Percentiles rank a stretch among this genome's conserved stretches.
phyloP scores from a whole-genome alignment of 257 asterid species.

The Solanum pinnatisectum region DNA sequence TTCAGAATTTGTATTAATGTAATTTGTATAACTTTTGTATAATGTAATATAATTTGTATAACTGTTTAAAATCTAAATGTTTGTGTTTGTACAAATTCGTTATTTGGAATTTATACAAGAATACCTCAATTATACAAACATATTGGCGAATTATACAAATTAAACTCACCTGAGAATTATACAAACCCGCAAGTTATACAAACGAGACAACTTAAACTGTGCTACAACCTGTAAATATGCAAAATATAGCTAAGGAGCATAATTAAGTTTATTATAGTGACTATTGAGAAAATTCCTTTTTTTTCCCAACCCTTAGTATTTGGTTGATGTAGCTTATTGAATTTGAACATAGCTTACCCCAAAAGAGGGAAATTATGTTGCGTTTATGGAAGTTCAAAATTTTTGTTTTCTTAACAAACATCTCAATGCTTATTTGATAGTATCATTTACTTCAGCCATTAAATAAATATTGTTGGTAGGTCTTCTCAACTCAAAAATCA shows the following conservation, averaged over 20 bases:
- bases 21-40: neutral
- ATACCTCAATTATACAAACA: neutral
- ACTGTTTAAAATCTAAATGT: too few species aligned
- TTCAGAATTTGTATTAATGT: too few species aligned
- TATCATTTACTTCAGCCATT: neutral
- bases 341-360: neutral
- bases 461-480: neutral
- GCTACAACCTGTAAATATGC: neutral
- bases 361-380: neutral
- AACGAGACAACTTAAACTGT: neutral
- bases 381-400: neutral
- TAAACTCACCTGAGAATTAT: too few species aligned
- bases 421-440: neutral
- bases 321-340: neutral
- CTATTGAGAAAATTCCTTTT: neutral
- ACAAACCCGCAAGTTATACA: too few species aligned
- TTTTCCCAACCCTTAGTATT: neutral
- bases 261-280: too few species aligned
- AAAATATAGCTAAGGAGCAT: too few species aligned
- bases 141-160: too few species aligned
- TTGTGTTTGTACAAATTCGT: neutral
- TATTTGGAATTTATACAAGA: too few species aligned
- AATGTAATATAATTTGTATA: neutral
- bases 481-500: neutral
- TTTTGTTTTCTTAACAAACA: too few species aligned